Base-by-base conservation (phyloP, 2,329 filamentous ascomycete species). In the Cladosporium colombiae region DNA sequence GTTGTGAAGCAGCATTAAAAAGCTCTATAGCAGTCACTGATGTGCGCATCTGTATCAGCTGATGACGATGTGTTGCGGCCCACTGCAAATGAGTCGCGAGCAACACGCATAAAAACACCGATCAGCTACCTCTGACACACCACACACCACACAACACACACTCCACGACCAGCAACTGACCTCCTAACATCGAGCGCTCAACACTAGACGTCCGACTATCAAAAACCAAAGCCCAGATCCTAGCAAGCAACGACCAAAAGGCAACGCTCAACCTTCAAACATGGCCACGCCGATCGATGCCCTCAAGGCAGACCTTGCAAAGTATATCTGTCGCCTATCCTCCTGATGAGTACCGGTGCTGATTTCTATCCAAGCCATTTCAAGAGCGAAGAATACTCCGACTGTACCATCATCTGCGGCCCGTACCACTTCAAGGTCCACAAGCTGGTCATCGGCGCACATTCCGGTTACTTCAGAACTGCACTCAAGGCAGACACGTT, bases 371-470 rank as follows among this genome's bases (percentile, higher is more conserved):
- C 21, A 25, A 72, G 68, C 6, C 49, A 70, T 6, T 56, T 56
- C 44, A 14, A 62, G 10, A 56, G n/a, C 31, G 64, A 64, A 11
- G 62, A 68, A 49, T 79, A 78, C 69, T 78, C 77, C 66, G 79
- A 81, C 73, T 76, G 81, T 69, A 79, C 76, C 57, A 77, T 82
- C 69, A 71, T 74, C 53, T 80, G 76, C 71, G 78, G 78, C 56
- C 67, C 69, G 27, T 75, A 76, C 73, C 76, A 72, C 70, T 81
- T 79, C 70, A 72, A 71, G 29, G 80, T 81, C 5, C 79, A 81
- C 70, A 78, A 78, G 66, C 74, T 74, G 8, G 72, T 81, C 44
- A 70, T 81, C 56, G 77, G 78, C 69, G 76, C 77, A 29, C 75
- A 80, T 46, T 80, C 78, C 6, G 73, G 73, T 18, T 81, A 81